Conservation (phyloP, 345 rosid genomes). For the Isatis tinctoria region DNA sequence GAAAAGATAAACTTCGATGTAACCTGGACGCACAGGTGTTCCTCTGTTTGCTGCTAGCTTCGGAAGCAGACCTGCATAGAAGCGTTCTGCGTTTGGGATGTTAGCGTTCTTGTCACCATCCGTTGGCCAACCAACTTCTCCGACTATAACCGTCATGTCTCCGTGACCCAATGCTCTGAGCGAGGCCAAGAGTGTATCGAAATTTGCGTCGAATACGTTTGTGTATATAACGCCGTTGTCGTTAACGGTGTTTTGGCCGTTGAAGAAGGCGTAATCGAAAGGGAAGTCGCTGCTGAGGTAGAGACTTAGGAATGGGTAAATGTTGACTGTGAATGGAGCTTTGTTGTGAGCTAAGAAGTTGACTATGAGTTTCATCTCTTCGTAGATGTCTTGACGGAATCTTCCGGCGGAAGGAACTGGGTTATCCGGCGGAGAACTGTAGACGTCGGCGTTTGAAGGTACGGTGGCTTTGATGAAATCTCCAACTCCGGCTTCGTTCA, state of each 20-base stretch:
- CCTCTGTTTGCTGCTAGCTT: constrained; percentile 58
- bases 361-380: constrained; percentile 63
- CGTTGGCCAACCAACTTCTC: constrained; percentile 95
- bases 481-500: constrained; percentile 70
- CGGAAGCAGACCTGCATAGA: constrained; percentile 64
- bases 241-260: constrained; percentile 44
- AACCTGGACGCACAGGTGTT: constrained; percentile 65
- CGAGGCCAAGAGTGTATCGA: constrained; percentile 76
- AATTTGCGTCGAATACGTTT: constrained; percentile 87
- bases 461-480: constrained; percentile 77
- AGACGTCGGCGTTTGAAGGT: constrained; percentile 85
- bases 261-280: constrained; percentile 78
- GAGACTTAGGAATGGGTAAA: constrained; percentile 90
- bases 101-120: constrained; percentile 90
- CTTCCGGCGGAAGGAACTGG: constrained; percentile 75
- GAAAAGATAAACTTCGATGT: constrained; percentile 63
- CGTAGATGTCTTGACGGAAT: constrained; percentile 59
- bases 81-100: constrained; percentile 51
- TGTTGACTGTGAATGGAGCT: constrained; percentile 86
- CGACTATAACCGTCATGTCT: constrained; percentile 56
- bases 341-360: constrained; percentile 58
- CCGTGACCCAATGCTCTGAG: constrained; percentile 56
- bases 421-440: constrained; percentile 50
- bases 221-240: constrained; percentile 64
- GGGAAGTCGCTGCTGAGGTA: constrained; percentile 75